These are phyloP conservation scores for Talaromyces funiculosus DNA, from an alignment of 2,329 filamentous ascomycete genomes.

Conservation along the genomic window DNA sequence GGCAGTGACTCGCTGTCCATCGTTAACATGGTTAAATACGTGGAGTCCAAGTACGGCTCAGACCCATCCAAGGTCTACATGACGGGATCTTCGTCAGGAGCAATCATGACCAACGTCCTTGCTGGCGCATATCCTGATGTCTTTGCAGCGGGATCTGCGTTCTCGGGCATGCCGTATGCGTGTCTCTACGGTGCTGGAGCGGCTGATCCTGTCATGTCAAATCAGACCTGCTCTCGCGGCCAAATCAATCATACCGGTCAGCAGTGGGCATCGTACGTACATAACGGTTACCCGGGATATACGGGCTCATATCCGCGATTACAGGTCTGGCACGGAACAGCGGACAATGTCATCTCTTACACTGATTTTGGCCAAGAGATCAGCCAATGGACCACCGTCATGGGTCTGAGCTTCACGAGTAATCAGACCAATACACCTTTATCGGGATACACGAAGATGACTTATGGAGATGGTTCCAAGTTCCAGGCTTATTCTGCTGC, in stretches of 20 bases:
- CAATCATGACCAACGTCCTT: conserved; percentile 12
- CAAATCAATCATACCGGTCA: background rate
- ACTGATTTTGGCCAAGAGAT: background rate
- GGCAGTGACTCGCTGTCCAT: background rate
- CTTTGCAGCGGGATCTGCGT: conserved; percentile 6
- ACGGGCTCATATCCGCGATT: background rate
- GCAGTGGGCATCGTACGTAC: conserved; percentile 5
- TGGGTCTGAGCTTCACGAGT: background rate
- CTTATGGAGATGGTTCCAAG: background rate
- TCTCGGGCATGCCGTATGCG: conserved; percentile 6
- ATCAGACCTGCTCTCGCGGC: conserved; percentile 2
- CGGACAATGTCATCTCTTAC: conserved; percentile 2
- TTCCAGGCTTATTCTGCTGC: conserved; percentile 1
- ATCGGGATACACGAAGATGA: conserved; percentile 1
- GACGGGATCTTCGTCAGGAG: conserved; percentile 11
- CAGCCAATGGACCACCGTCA: conserved; percentile 8
- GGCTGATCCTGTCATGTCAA: background rate
- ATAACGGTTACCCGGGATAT: conserved; percentile 10
- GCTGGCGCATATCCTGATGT: conserved; percentile 10
- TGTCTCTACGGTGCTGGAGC: conserved; percentile 1
- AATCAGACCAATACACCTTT: background rate
- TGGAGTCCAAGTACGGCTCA: conserved; percentile 1
- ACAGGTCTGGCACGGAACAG: conserved; percentile 10
- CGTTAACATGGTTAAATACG: conserved; percentile 10
- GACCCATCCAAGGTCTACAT: conserved; percentile 11